These are phyloP conservation scores for Lenwebbia sp. DNA, from an alignment of 345 rosid species.

Conservation along the genomic window DNA sequence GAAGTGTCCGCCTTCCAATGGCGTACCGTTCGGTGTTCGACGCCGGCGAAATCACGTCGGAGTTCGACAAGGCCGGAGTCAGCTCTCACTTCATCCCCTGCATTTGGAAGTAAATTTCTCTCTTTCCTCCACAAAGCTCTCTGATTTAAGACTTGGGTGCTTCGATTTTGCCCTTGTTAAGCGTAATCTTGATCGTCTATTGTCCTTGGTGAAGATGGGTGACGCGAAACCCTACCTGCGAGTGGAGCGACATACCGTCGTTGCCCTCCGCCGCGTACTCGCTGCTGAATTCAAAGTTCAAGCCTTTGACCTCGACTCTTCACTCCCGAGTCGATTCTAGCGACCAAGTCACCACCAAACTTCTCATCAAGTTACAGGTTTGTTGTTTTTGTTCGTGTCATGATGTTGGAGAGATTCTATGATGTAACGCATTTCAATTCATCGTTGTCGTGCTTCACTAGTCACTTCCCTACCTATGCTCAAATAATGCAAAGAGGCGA, in stretches of 20 bases:
- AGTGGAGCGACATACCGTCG: constrained; percentile 60
- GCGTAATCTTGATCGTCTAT: neutral
- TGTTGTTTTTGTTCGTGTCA: neutral
- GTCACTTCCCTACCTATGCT: neutral
- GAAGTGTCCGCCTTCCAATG: neutral
- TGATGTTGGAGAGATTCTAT: neutral
- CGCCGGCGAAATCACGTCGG: constrained; percentile 42
- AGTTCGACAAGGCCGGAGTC: constrained; percentile 52
- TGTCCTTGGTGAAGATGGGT: constrained; percentile 22
- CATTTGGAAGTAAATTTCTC: constrained; percentile 59
- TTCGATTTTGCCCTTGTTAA: neutral
- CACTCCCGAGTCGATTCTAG: constrained; percentile 58
- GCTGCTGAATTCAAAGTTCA: constrained; percentile 69
- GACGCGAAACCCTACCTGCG: constrained; percentile 67
- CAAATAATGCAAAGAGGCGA: neutral
- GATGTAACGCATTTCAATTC: neutral
- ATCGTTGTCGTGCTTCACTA: neutral
- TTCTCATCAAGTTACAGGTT: constrained; percentile 78
- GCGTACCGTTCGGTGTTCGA: constrained; percentile 53
- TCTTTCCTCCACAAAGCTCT: neutral
- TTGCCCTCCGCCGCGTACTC: constrained; percentile 66
- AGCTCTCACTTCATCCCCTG: constrained; percentile 40
- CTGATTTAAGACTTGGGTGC: neutral
- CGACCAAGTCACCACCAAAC: constrained; percentile 81
- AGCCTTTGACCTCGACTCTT: constrained; percentile 63